A percentile compares a stretch with the other conserved stretches of the same genome.
These are phyloP conservation scores for Heritiera fomes DNA, from an alignment of 345 rosid species.

Conservation along the genomic window DNA sequence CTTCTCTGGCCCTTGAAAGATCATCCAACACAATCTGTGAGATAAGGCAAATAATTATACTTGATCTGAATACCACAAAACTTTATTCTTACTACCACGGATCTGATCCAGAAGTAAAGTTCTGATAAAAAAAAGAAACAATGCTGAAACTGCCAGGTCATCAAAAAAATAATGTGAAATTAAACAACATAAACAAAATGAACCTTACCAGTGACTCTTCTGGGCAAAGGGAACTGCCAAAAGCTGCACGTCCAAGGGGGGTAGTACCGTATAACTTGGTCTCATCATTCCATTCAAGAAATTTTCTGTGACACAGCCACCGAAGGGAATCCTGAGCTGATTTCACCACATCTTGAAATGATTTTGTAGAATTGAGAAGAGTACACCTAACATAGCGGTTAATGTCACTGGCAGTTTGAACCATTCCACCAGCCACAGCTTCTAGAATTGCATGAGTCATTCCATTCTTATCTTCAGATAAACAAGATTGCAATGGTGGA, in stretches of 20 bases:
- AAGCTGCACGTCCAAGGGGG: constrained; percentile 95
- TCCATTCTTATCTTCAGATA: constrained; percentile 97
- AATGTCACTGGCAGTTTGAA: constrained; percentile 87
- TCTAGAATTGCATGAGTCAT: constrained; percentile 99
- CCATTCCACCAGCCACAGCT: constrained; percentile 98
- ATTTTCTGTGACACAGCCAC: constrained; percentile 88
- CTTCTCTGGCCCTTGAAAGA: constrained; percentile 95
- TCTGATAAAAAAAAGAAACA: background rate
- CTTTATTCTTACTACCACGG: background rate
- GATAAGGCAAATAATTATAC: constrained; percentile 28
- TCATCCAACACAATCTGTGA: constrained; percentile 91
- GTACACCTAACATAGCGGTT: constrained; percentile 96
- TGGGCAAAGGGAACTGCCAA: constrained; percentile 98
- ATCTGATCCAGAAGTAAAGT: background rate
- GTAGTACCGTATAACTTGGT: constrained; percentile 81
- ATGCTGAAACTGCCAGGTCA: constrained; percentile 5
- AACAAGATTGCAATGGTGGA: constrained; percentile 89
- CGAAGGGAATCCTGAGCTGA: constrained; percentile 98
- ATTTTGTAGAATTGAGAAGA: constrained; percentile 92
- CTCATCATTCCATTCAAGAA: constrained; percentile 95
- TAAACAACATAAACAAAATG: background rate
- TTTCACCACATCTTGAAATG: constrained; percentile 90
- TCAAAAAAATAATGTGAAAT: background rate
- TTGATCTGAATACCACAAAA: constrained; percentile 9
- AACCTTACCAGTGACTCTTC: constrained; percentile 89